phyloP scores from a whole-genome alignment of 2,329 filamentous ascomycete genomes.

The Fusarium siculi region DNA sequence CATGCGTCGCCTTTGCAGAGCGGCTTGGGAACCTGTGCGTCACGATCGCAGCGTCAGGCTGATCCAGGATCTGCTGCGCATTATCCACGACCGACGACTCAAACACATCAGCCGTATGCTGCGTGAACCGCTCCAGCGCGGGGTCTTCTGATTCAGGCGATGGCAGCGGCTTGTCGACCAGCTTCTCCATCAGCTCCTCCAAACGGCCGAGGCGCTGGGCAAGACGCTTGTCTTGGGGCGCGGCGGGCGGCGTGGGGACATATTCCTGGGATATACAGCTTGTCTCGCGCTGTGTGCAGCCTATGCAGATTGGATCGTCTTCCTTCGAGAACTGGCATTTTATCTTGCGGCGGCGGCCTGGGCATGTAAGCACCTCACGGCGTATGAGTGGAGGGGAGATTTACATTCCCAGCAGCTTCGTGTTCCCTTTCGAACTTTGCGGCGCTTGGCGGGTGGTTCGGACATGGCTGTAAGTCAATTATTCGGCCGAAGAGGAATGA shows the following conservation, averaged over 20 bases:
- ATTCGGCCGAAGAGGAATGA: conserved; percentile 33
- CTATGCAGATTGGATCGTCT: conserved; percentile 56
- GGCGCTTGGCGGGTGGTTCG: conserved; percentile 37
- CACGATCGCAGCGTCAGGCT: neutral
- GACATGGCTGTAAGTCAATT: conserved; percentile 13
- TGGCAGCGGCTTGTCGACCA: conserved; percentile 51
- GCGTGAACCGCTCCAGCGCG: conserved; percentile 35
- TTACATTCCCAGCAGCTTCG: conserved; percentile 70
- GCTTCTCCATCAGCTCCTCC: conserved; percentile 58
- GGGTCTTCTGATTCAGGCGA: conserved; percentile 28
- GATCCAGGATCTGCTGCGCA: conserved; percentile 31
- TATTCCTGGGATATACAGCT: conserved; percentile 61
- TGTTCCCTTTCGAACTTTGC: conserved; percentile 65
- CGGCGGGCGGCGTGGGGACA: conserved; percentile 48
- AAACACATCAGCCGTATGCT: conserved; percentile 36
- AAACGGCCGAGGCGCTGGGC: conserved; percentile 57
- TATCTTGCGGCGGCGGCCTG: conserved; percentile 60
- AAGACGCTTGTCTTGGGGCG: conserved; percentile 51
- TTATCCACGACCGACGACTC: conserved; percentile 34
- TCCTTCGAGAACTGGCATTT: conserved; percentile 59
- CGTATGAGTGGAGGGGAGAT: neutral
- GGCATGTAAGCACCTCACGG: neutral
- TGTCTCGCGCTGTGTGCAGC: conserved; percentile 56
- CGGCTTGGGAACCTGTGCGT: conserved; percentile 8
- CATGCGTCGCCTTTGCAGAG: conserved; percentile 21